Conservation (phyloP, 768 basidiomycete genomes). For the Podaxis sp. region DNA sequence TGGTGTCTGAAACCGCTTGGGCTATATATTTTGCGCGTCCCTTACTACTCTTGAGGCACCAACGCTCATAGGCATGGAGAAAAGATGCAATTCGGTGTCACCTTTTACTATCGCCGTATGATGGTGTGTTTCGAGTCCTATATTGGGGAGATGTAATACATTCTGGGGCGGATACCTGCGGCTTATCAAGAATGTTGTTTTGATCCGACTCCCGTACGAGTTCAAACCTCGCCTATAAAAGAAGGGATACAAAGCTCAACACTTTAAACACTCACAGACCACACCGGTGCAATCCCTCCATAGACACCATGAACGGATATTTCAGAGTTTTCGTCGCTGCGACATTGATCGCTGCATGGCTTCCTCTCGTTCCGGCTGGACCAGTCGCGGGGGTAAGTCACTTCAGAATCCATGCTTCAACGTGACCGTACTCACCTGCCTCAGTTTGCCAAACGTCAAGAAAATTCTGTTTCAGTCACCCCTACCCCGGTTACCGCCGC, state of each 20-base stretch:
- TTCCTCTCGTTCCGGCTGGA: background rate
- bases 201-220: too few species aligned
- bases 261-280: background rate
- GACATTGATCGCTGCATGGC: background rate
- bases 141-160: too few species aligned
- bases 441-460: background rate
- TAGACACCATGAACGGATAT: slow-evolving; percentile 7
- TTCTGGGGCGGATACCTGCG: too few species aligned
- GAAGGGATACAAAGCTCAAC: too few species aligned
- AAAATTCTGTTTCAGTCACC: background rate
- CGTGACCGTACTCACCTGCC: background rate
- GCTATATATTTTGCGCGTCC: too few species aligned
- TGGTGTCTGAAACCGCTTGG: too few species aligned
- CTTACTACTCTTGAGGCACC: too few species aligned
- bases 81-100: too few species aligned
- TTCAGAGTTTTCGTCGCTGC: background rate
- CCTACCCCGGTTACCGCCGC: background rate
- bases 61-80: too few species aligned
- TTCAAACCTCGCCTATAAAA: background rate
- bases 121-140: too few species aligned
- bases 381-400: background rate
- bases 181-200: too few species aligned
- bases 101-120: too few species aligned
- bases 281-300: background rate
- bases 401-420: background rate